These are phyloP conservation scores for Arctium minus DNA, from an alignment of 129 eudicot genomes.

Conservation along the genomic window DNA sequence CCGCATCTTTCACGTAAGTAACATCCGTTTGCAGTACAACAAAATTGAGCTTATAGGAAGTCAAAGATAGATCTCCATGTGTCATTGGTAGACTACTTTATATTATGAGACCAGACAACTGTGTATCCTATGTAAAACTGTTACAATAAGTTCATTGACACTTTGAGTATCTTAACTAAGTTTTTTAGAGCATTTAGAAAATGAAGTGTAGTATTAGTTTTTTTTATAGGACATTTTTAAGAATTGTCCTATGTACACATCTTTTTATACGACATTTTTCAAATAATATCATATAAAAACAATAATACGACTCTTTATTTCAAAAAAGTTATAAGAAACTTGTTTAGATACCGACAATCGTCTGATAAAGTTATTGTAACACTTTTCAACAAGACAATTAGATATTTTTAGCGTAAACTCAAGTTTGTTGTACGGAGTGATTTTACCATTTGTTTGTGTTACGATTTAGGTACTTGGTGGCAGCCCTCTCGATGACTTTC, in stretches of 20 bases:
- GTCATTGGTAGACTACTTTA: background rate
- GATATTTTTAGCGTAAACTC: background rate
- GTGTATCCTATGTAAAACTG: background rate
- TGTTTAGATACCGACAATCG: background rate
- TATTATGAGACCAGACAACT: background rate
- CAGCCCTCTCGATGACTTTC: slow-evolving; percentile 50
- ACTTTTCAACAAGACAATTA: too few relatives aligned
- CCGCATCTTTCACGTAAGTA: slow-evolving; percentile 16
- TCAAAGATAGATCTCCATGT: background rate
- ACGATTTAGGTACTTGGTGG: slow-evolving; percentile 52
- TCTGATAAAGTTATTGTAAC: background rate
- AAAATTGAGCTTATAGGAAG: background rate
- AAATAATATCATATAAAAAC: background rate
- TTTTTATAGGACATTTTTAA: background rate
- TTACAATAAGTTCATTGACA: background rate
- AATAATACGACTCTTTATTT: background rate
- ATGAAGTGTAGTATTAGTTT: background rate
- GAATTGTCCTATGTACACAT: background rate
- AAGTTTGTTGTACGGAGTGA: background rate
- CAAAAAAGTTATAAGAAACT: background rate
- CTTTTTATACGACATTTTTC: background rate
- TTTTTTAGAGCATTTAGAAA: background rate
- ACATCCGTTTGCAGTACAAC: background rate
- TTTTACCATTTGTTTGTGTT: background rate
- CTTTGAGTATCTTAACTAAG: background rate